Conservation (phyloP, 1,284 basidiomycete genomes). For the Dichomitus squalens region DNA sequence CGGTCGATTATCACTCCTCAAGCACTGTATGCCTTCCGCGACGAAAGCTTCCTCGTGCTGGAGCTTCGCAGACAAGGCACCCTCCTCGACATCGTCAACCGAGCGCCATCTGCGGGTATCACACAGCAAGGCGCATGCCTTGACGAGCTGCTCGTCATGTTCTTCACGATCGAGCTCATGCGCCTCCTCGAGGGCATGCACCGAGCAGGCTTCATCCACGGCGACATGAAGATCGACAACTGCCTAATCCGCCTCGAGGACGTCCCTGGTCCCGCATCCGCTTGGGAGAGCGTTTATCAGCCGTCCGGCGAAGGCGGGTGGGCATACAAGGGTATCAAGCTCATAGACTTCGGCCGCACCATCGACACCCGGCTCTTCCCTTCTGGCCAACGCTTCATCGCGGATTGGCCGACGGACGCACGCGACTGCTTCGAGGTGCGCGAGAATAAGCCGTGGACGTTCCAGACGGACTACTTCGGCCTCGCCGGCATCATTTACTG, state of each 20-base stretch:
- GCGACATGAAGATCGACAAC: conserved; percentile 99
- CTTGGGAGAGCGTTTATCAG: conserved; percentile 79
- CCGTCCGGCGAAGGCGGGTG: conserved; percentile 82
- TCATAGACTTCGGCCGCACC: conserved; percentile 97
- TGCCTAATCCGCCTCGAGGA: conserved; percentile 91
- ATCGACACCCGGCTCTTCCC: conserved; percentile 88
- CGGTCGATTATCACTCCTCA: conserved; percentile 75
- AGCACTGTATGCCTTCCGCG: conserved; percentile 79
- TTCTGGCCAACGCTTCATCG: conserved; percentile 76
- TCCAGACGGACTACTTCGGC: conserved; percentile 95
- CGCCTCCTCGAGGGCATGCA: conserved; percentile 87
- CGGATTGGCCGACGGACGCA: conserved; percentile 88
- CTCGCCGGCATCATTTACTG: conserved; percentile 93
- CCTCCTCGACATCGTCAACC: conserved; percentile 92
- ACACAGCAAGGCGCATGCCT: conserved; percentile 81
- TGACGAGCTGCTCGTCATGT: conserved; percentile 93
- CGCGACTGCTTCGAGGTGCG: conserved; percentile 92
- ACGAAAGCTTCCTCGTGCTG: conserved; percentile 91
- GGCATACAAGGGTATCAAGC: conserved; percentile 83
- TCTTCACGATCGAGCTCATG: conserved; percentile 93
- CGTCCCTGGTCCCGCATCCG: conserved; percentile 66
- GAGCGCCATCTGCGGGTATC: conserved; percentile 68
- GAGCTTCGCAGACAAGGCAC: conserved; percentile 92
- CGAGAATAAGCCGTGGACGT: conserved; percentile 85
- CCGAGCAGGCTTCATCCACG: conserved; percentile 85